Conservation (phyloP, 1,139 yeast species). For the Suzukiozyma palmioleophila region DNA sequence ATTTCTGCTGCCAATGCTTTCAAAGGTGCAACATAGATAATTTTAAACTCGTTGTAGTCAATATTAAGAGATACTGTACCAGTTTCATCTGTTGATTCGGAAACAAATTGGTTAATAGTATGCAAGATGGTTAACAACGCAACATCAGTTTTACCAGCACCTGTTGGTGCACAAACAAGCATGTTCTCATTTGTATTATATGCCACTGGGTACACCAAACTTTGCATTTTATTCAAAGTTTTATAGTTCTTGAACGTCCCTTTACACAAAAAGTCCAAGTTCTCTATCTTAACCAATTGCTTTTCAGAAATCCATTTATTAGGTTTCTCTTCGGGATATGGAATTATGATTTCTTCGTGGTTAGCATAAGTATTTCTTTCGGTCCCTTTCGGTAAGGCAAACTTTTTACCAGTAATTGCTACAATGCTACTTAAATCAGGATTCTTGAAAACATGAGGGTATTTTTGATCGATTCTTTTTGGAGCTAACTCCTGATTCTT, state of each 20-base stretch:
- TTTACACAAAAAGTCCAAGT: conserved; percentile 72
- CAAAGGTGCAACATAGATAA: conserved; percentile 92
- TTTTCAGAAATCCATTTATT: conserved; percentile 49
- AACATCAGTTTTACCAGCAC: conserved; percentile 99
- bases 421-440: conserved; percentile 55
- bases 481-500: conserved; percentile 49
- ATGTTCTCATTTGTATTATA: conserved; percentile 91
- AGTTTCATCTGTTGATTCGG: conserved; percentile 43
- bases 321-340: conserved; percentile 55
- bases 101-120: conserved; percentile 66
- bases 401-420: conserved; percentile 77
- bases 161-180: conserved; percentile 98
- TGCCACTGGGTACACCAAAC: conserved; percentile 87
- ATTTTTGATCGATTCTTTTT: conserved; percentile 45
- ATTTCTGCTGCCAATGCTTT: conserved; percentile 97
- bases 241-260: conserved; percentile 82
- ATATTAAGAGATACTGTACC: conserved; percentile 55
- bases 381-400: conserved; percentile 78
- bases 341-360: conserved; percentile 82
- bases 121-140: conserved; percentile 82
- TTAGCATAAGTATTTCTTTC: conserved; percentile 57
- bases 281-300: conserved; percentile 52
- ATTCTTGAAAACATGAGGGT: conserved; percentile 84
- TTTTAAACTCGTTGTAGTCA: conserved; percentile 78
- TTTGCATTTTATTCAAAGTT: conserved; percentile 82